phyloP scores from a whole-genome alignment of 1,284 basidiomycete genomes.

The Phellinidium pouzarii region DNA sequence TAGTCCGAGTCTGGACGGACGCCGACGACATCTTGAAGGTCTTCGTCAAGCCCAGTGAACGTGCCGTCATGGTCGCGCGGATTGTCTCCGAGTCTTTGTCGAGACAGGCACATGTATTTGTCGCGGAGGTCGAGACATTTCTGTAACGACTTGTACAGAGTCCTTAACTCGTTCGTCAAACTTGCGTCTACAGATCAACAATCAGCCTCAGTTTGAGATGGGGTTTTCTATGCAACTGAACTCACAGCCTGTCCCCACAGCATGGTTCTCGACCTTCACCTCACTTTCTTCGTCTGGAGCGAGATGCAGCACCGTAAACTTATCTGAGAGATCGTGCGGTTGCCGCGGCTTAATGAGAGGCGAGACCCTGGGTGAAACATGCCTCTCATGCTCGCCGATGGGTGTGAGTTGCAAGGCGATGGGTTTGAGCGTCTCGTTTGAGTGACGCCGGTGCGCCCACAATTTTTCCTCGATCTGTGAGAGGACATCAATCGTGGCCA shows the following conservation, averaged over 20 bases:
- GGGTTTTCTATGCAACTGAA: slow-evolving; percentile 12
- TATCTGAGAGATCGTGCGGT: background rate
- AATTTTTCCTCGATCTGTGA: slow-evolving; percentile 68
- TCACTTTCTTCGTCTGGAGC: slow-evolving; percentile 21
- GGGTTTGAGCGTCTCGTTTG: slow-evolving; percentile 30
- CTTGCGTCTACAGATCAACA: slow-evolving; percentile 30
- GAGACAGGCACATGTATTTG: slow-evolving; percentile 83
- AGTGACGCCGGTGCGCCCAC: slow-evolving; percentile 51
- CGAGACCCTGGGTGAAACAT: background rate
- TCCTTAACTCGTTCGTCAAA: slow-evolving; percentile 45
- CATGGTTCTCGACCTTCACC: slow-evolving; percentile 15
- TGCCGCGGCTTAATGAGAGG: slow-evolving; percentile 4
- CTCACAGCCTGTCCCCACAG: slow-evolving; percentile 11
- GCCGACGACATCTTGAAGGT: slow-evolving; percentile 58
- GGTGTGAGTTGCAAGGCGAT: slow-evolving; percentile 27
- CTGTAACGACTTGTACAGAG: slow-evolving; percentile 59
- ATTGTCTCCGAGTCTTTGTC: slow-evolving; percentile 87
- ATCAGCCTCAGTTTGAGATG: background rate
- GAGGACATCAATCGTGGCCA: background rate
- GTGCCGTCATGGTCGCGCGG: slow-evolving; percentile 80
- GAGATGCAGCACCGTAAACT: slow-evolving; percentile 7
- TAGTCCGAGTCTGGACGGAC: slow-evolving; percentile 54
- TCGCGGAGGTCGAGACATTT: slow-evolving; percentile 83
- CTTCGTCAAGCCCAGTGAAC: slow-evolving; percentile 56
- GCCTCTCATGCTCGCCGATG: slow-evolving; percentile 23